A percentile compares a stretch with the other conserved stretches of the same genome.
Conservation (phyloP, 768 basidiomycete species). For the Crucibulum laeve region DNA sequence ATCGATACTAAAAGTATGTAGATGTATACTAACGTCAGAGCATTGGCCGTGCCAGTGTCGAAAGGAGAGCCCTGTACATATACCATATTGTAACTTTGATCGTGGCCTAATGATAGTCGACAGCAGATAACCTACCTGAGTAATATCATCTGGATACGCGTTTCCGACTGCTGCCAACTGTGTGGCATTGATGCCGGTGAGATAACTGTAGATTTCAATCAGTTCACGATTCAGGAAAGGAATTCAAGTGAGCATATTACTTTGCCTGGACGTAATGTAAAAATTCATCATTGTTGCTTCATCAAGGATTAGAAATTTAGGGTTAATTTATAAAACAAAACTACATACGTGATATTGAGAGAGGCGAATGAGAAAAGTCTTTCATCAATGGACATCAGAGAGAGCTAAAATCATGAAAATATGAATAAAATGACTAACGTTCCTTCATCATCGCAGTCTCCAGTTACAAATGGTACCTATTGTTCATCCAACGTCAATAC, state of each 20-base stretch:
- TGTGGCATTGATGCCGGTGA: too few species aligned
- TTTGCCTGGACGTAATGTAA: neutral
- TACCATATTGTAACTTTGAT: neutral
- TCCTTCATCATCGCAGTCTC: conserved; percentile 35
- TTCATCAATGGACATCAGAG: conserved; percentile 8
- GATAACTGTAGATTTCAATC: neutral
- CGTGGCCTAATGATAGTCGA: too few species aligned
- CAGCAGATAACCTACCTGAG: neutral
- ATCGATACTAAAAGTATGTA: conserved; percentile 14
- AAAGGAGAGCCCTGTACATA: conserved; percentile 1
- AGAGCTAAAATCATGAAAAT: conserved; percentile 11
- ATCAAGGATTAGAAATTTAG: neutral
- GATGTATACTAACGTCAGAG: neutral
- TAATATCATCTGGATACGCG: conserved; percentile 1
- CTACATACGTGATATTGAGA: conserved; percentile 1
- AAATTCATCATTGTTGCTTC: neutral
- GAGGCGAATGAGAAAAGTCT: neutral
- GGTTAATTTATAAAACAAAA: neutral
- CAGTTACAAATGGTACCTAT: conserved; percentile 27
- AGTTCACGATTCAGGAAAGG: neutral
- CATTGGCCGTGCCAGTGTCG: neutral
- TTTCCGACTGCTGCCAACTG: neutral
- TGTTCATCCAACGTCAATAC: conserved; percentile 17
- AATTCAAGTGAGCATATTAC: neutral
- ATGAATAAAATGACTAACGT: conserved; percentile 19